Evolutionary conservation across 352 stramenopile genomes (phyloP), one percentile per base, ranked within the genome.

Genomic region (Phytophthora parvispora): DNA sequence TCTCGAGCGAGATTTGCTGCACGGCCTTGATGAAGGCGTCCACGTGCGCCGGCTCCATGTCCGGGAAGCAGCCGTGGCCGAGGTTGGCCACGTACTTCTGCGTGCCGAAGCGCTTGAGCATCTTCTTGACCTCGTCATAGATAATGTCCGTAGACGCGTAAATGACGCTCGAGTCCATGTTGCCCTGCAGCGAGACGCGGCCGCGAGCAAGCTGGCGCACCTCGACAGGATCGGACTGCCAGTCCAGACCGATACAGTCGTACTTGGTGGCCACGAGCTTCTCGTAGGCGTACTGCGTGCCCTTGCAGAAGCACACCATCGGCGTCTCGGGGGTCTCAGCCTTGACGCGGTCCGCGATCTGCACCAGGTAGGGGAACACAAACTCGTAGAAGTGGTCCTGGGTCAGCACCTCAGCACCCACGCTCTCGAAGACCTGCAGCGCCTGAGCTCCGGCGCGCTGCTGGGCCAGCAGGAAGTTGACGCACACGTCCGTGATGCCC

Each of bases 41-140:
- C 6, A 99, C 97, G 68, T 99, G 89, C 32, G 85, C 84, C 0
- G 97, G 92, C 52, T 97, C 90, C 89, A 99, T 98, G 74, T 99
- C 97, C 25, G 97, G 97, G 72, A 98, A 98, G 63, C 99, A 97
- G 50, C 98, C 98, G 74, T 99, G 97, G 50, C 98, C 98, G 40
- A 99, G 89, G 81, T 99, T 99, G 20, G 97, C 97, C 76, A 99
- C 99, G 71, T 99, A 96, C 57, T 89, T 85, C 75, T 99, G 91
- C 32, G 96, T 97, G 48, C 96, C 97, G 60, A 99, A 97, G 45
- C 86, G 87, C 69, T 94, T 78, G 55, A 99, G 84, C 94, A 99
- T 98, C 75, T 98, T 95, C 81, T 92, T 92, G 32, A 96, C 89
- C 68, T 95, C 78, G 58, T 87, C 79, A 47, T 87, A 82, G 42